Conservation (phyloP, 2,329 filamentous ascomycete genomes). For the Arthrobotrys sinensis region DNA sequence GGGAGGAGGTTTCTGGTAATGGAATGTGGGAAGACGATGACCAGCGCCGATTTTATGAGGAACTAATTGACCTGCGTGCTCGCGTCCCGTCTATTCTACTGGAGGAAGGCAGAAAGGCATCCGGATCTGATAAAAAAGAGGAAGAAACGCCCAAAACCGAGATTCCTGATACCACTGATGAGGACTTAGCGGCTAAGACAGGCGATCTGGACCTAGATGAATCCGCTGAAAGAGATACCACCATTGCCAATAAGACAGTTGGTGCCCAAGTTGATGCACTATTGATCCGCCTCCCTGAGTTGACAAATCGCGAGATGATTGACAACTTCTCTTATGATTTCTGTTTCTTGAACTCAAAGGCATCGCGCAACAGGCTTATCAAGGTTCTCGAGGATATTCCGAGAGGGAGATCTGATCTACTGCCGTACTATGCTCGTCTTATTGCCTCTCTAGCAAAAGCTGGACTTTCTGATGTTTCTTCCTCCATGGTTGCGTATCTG, state of each 20-base stretch:
- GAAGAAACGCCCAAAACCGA: slow-evolving; percentile 57
- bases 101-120: slow-evolving; percentile 86
- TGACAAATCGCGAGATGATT: slow-evolving; percentile 90
- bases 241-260: slow-evolving; percentile 97
- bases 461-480: slow-evolving; percentile 87
- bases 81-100: slow-evolving; percentile 94
- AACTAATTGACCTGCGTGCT: slow-evolving; percentile 92
- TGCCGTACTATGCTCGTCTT: slow-evolving; percentile 91
- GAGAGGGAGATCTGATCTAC: slow-evolving; percentile 90
- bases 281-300: slow-evolving; percentile 86
- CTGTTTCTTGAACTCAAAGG: slow-evolving; percentile 98
- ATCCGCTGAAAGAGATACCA: slow-evolving; percentile 90
- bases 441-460: slow-evolving; percentile 94
- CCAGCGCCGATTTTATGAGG: slow-evolving; percentile 97
- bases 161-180: slow-evolving; percentile 77
- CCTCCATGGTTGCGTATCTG: slow-evolving; percentile 89
- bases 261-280: slow-evolving; percentile 96
- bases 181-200: slow-evolving; percentile 74
- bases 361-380: slow-evolving; percentile 91
- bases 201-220: slow-evolving; percentile 68
- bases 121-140: slow-evolving; percentile 76
- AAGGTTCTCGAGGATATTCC: slow-evolving; percentile 95
- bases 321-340: slow-evolving; percentile 96
- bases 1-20: slow-evolving; percentile 88
- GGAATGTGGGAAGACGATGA: slow-evolving; percentile 99